Conservation (phyloP, 1,284 basidiomycete genomes). For the Austropuccinia psidii region DNA sequence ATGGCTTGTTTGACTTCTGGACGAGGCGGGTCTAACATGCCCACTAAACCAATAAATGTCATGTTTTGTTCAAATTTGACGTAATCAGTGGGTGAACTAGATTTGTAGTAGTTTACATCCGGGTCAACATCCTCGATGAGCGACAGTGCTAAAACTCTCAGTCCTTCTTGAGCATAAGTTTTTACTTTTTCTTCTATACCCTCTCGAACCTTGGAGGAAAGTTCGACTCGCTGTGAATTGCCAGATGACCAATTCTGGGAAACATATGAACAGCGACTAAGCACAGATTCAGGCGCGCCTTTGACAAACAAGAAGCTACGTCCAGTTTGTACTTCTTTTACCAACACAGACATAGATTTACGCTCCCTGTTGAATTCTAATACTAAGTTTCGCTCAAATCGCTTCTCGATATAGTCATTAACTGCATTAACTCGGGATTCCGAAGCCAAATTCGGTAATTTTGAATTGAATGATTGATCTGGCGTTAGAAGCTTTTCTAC, state of each 20-base stretch:
- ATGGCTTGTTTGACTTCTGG: constrained; percentile 84
- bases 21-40: constrained; percentile 96
- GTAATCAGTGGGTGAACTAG: constrained; percentile 70
- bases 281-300: constrained; percentile 88
- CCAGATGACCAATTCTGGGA: constrained; percentile 56
- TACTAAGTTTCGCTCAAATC: constrained; percentile 71
- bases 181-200: constrained; percentile 59
- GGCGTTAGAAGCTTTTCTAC: constrained; percentile 67
- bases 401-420: constrained; percentile 64
- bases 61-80: constrained; percentile 79
- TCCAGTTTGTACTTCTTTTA: constrained; percentile 56
- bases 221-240: constrained; percentile 53
- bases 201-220: constrained; percentile 55
- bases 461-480: constrained; percentile 51
- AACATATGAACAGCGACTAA: constrained; percentile 74
- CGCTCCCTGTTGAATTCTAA: constrained; percentile 97
- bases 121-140: constrained; percentile 66
- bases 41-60: constrained; percentile 88
- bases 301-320: constrained; percentile 67
- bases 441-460: constrained; percentile 57
- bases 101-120: constrained; percentile 69
- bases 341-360: constrained; percentile 97
- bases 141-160: constrained; percentile 85
- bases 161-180: constrained; percentile 68
- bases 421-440: constrained; percentile 67